Evolutionary conservation across 805 yeast genomes (phyloP).

Genomic region (Ogataea dorogensis): DNA sequence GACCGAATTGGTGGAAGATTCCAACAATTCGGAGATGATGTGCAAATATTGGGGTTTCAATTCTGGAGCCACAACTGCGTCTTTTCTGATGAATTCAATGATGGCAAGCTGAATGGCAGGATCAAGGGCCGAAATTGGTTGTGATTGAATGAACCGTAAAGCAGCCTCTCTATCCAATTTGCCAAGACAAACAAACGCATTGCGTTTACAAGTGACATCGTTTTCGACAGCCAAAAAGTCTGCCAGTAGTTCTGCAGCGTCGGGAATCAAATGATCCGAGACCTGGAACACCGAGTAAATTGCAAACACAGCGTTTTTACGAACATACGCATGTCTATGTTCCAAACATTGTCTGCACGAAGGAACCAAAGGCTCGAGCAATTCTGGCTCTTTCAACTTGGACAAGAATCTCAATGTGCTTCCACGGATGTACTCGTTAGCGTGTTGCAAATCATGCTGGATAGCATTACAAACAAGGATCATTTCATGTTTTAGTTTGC

Average conservation of each 20-base stretch:
- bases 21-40: constrained; percentile 70
- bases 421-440: constrained; percentile 96
- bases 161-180: constrained; percentile 84
- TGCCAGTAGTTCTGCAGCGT: constrained; percentile 83
- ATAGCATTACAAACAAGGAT: constrained; percentile 97
- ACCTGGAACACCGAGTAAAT: constrained; percentile 77
- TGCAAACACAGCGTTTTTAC: constrained; percentile 95
- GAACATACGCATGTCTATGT: constrained; percentile 96
- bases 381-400: constrained; percentile 88
- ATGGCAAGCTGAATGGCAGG: constrained; percentile 85
- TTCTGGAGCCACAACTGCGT: constrained; percentile 61
- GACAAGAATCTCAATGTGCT: constrained; percentile 89
- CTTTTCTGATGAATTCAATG: constrained; percentile 87
- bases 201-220: constrained; percentile 92
- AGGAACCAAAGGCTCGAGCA: constrained; percentile 93
- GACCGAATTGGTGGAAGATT: constrained; percentile 67
- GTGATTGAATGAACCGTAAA: constrained; percentile 73
- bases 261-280: constrained; percentile 87
- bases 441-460: constrained; percentile 96
- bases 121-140: constrained; percentile 65
- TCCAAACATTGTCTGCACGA: constrained; percentile 87
- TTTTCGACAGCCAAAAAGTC: constrained; percentile 76
- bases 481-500: constrained; percentile 97
- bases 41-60: constrained; percentile 70
- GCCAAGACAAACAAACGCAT: constrained; percentile 87